Percentiles rank a stretch among this genome's conserved stretches.
Conservation (phyloP, 495 filamentous ascomycete genomes). For the Xylaria bambusicola region DNA sequence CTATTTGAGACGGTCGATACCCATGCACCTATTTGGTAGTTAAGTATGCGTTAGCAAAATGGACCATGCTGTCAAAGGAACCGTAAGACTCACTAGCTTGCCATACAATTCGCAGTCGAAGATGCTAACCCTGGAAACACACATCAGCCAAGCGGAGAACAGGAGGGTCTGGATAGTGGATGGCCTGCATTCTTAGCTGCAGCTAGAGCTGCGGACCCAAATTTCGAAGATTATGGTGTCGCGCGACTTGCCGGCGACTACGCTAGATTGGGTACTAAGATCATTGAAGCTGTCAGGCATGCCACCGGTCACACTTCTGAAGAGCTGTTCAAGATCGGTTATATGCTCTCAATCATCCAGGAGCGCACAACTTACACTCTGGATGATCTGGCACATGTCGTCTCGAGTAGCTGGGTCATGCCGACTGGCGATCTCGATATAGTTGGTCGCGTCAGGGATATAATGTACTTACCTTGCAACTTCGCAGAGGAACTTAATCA, state of each 20-base stretch:
- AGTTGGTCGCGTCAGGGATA: background rate
- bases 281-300: background rate
- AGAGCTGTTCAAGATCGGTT: slow-evolving; percentile 5
- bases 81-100: background rate
- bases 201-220: background rate
- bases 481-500: background rate
- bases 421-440: background rate
- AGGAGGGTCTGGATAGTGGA: background rate
- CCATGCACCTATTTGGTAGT: too few relatives aligned
- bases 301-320: background rate
- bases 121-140: background rate
- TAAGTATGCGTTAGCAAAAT: too few relatives aligned
- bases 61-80: too few relatives aligned
- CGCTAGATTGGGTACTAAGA: background rate
- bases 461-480: background rate
- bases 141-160: background rate
- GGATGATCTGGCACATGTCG: background rate
- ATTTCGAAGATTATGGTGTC: background rate
- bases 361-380: background rate
- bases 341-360: slow-evolving; percentile 7
- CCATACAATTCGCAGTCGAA: background rate
- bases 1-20: too few relatives aligned
- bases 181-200: background rate
- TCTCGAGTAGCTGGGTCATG: background rate
- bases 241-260: background rate